Evolutionary conservation across 805 yeast genomes (phyloP).

Genomic region (Wickerhamomyces kurtzmanii): DNA sequence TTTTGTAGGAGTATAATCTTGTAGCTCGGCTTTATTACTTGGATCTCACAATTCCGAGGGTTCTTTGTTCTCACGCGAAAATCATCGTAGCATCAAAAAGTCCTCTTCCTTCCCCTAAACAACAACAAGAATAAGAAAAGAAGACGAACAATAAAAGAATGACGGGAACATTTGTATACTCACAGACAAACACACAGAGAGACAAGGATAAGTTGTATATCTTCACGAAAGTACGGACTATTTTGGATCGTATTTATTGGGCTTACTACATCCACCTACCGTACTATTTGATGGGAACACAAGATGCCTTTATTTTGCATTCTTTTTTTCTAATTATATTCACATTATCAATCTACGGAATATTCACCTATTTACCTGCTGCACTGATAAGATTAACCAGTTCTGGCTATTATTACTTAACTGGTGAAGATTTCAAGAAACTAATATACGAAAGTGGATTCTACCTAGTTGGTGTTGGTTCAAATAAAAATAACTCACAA

Average conservation of each 20-base stretch:
- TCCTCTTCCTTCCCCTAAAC: too few relatives aligned
- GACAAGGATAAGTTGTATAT: constrained; percentile 14
- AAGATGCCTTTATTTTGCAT: constrained; percentile 30
- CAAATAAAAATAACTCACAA: too few relatives aligned
- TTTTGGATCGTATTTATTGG: constrained; percentile 27
- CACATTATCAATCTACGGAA: constrained; percentile 27
- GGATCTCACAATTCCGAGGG: too few relatives aligned
- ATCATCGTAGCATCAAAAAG: too few relatives aligned
- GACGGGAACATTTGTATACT: constrained; percentile 18
- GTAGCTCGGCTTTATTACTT: too few relatives aligned
- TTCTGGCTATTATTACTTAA: constrained; percentile 20
- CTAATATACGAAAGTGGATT: too few relatives aligned
- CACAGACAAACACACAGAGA: constrained; percentile 18
- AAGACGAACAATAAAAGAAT: constrained; percentile 3
- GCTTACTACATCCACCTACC: constrained; percentile 34
- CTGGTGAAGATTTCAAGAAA: constrained; percentile 23
- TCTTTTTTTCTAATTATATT: constrained; percentile 24
- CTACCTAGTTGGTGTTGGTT: too few relatives aligned
- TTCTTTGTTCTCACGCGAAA: too few relatives aligned
- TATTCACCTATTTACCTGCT: constrained; percentile 20
- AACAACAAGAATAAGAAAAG: not conserved
- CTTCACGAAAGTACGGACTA: constrained; percentile 16
- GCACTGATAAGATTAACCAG: constrained; percentile 12
- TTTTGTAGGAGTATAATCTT: too few relatives aligned
- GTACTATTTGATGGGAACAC: constrained; percentile 30